Evolutionary conservation across 345 rosid species (phyloP), one percentile per base, ranked within the genome.

Genomic region (Capsella bursapastoris): DNA sequence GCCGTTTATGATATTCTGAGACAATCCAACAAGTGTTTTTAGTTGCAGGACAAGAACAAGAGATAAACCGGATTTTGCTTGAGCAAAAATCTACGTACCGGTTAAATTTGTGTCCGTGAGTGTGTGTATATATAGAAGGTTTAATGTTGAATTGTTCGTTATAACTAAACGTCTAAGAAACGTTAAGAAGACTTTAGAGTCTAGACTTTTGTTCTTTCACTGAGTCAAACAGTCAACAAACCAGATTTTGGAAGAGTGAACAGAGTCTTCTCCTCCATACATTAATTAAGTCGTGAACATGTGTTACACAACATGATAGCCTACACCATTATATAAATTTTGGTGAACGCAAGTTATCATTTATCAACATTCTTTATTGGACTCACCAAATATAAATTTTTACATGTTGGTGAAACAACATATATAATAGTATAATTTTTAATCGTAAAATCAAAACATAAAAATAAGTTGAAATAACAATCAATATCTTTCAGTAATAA

Each of bases 1-100:
- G 0, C 70, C 70, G 59, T 72, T 72, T 58, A 0, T n/a, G 50
- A 71, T 48, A 15, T 29, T 72, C 6, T 72, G 76, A 63, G 76
- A 7, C n/a, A 5, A 31, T 31, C 63, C 63, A 0, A 53, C 1
- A 63, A 53, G 10, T 51, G 62, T 48, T 18, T 37, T 66, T 8
- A 71, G 58, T 59, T 34, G 48, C 16, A 71, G 35, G 34, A 72
- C 4, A 41, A 72, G 37, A 31, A 62, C 2, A 59, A 59, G 37
- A 8, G 15, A 58, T 5, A 35, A 35, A 25, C 13, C 64, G 7
- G 50, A 47, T 58, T 37, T 59, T 59, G 13, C 4, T 37, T 1
- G n/a, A 48, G 16, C 37, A 25, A 43, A 13, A 3, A 45, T 25
- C 3, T 57, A 28, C 35, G 35, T 32, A 5, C 56, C 16, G 8